These are phyloP conservation scores for Ustilago lituana DNA, from an alignment of 1,284 basidiomycete species.

Conservation along the genomic window DNA sequence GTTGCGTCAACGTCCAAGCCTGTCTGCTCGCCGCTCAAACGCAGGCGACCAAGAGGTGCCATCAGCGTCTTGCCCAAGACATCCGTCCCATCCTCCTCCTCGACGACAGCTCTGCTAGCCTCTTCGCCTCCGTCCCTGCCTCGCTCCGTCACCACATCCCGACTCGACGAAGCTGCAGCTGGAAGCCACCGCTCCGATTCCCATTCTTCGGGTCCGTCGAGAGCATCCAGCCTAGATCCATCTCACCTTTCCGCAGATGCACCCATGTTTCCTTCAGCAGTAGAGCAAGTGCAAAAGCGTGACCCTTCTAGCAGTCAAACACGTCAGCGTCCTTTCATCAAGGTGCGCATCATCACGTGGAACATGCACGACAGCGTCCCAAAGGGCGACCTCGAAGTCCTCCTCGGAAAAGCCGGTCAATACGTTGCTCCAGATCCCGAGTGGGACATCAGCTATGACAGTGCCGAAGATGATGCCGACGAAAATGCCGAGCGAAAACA, in stretches of 20 bases:
- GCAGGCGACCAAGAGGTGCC: constrained; percentile 22
- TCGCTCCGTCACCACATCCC: constrained; percentile 23
- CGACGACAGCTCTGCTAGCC: neutral
- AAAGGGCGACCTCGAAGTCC: constrained; percentile 79
- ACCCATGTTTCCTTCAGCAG: neutral
- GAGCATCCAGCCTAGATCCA: constrained; percentile 38
- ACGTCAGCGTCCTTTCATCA: constrained; percentile 66
- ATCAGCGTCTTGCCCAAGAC: constrained; percentile 17
- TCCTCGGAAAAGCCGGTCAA: constrained; percentile 76
- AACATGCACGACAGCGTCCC: constrained; percentile 70
- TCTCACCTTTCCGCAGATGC: constrained; percentile 15
- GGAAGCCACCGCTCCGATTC: constrained; percentile 5
- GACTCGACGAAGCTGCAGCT: constrained; percentile 7
- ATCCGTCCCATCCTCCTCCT: neutral
- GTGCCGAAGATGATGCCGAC: constrained; percentile 29
- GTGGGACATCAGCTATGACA: constrained; percentile 53
- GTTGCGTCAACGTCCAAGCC: constrained; percentile 8
- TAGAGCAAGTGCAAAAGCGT: neutral
- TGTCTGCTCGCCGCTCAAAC: neutral
- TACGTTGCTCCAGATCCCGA: constrained; percentile 68
- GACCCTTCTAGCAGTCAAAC: neutral
- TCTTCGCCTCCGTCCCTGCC: constrained; percentile 20
- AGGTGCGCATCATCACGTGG: constrained; percentile 71
- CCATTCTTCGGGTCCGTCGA: constrained; percentile 15
- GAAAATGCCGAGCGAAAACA: neutral